These are phyloP conservation scores for Helenozyma rhizophorensis DNA, from an alignment of 805 yeast genomes.

Conservation along the genomic window DNA sequence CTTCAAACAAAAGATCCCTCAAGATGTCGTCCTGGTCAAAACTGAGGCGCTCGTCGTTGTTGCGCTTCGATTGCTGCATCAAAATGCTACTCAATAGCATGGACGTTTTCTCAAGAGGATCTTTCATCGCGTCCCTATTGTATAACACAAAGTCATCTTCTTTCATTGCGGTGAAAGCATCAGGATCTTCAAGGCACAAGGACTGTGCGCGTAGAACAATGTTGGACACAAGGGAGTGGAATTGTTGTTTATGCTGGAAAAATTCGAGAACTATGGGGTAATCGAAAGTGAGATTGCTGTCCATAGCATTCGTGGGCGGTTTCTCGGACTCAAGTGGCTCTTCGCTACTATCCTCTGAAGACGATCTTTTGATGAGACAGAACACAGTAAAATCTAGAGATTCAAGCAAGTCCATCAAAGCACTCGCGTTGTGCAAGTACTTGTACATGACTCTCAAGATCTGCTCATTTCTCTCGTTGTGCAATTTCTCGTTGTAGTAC, in stretches of 20 bases:
- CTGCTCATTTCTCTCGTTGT: slow-evolving; percentile 46
- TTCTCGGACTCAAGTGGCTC: slow-evolving; percentile 5
- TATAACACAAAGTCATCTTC: slow-evolving; percentile 48
- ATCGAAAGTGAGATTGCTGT: slow-evolving; percentile 32
- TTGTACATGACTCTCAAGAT: slow-evolving; percentile 52
- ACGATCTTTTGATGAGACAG: slow-evolving; percentile 35
- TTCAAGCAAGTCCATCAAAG: slow-evolving; percentile 51
- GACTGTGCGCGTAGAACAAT: slow-evolving; percentile 66
- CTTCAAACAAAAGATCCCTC: slow-evolving; percentile 33
- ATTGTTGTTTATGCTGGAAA: slow-evolving; percentile 65
- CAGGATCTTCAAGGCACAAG: slow-evolving; percentile 69
- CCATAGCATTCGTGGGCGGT: slow-evolving; percentile 3
- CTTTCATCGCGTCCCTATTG: slow-evolving; percentile 32
- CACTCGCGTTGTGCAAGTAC: slow-evolving; percentile 44
- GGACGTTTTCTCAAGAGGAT: slow-evolving; percentile 48
- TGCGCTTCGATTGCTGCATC: slow-evolving; percentile 40
- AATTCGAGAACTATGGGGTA: slow-evolving; percentile 65
- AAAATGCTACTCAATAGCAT: slow-evolving; percentile 44
- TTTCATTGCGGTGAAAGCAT: slow-evolving; percentile 60
- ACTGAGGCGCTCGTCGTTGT: slow-evolving; percentile 29
- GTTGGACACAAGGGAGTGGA: slow-evolving; percentile 57
- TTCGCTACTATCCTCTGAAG: slow-evolving; percentile 7
- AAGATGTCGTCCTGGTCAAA: slow-evolving; percentile 38
- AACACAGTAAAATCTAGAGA: slow-evolving; percentile 59
- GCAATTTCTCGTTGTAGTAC: slow-evolving; percentile 30